Percentiles rank a stretch among this genome's conserved stretches.
phyloP scores from a whole-genome alignment of 805 yeast genomes.

The Ogataea corticis region DNA sequence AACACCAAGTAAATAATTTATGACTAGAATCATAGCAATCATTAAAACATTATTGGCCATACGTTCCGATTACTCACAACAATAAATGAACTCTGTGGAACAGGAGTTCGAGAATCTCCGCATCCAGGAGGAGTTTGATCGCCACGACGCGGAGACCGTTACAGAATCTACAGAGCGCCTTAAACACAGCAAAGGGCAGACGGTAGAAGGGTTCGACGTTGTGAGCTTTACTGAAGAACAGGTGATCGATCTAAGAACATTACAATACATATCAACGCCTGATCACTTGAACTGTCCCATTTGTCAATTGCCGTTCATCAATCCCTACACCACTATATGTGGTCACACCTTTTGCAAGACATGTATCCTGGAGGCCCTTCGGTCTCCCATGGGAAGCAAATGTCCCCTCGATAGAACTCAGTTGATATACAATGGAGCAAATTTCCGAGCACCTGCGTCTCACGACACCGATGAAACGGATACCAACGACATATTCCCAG shows the following conservation, averaged over 20 bases:
- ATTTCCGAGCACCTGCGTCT: background rate
- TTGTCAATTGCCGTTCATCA: conserved; percentile 64
- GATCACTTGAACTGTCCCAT: conserved; percentile 54
- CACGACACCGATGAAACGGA: conserved; percentile 12
- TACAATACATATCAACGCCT: conserved; percentile 26
- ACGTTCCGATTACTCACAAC: background rate
- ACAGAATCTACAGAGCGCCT: background rate
- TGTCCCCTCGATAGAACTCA: conserved; percentile 67
- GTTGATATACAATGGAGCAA: conserved; percentile 30
- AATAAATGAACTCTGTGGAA: conserved; percentile 3
- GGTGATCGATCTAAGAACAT: conserved; percentile 26
- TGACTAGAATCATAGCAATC: background rate
- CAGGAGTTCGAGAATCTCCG: conserved; percentile 3
- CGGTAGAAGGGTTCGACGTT: conserved; percentile 16
- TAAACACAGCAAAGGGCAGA: background rate
- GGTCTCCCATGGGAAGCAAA: conserved; percentile 35
- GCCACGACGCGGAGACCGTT: conserved; percentile 1
- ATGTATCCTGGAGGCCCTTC: conserved; percentile 51
- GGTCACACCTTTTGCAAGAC: conserved; percentile 67
- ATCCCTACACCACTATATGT: conserved; percentile 63
- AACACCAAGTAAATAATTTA: background rate
- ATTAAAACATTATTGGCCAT: background rate
- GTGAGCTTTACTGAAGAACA: conserved; percentile 6
- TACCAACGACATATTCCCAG: conserved; percentile 40
- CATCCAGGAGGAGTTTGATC: conserved; percentile 6